Evolutionary conservation across 306 rosid species (phyloP).

Genomic region (Rosa persica): DNA sequence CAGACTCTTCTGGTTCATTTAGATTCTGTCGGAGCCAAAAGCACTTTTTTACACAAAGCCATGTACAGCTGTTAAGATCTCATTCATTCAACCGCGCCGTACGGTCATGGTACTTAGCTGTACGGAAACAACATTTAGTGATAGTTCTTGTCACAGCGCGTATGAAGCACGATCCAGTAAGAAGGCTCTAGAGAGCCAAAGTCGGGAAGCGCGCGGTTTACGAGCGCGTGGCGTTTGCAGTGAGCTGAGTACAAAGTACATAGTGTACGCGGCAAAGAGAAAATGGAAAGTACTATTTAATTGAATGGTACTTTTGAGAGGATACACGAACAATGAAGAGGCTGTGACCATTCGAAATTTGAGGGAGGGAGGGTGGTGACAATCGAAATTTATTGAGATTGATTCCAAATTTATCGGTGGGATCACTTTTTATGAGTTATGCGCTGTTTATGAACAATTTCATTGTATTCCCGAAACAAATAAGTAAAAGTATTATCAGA

Average conservation of each 20-base stretch:
- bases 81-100: background rate
- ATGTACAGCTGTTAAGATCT: background rate
- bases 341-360: no score
- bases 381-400: no score
- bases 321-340: no score
- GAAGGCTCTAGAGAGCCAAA: background rate
- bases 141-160: background rate
- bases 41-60: background rate
- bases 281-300: no score
- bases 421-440: no score
- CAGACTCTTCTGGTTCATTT: background rate
- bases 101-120: background rate
- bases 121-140: background rate
- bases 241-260: background rate
- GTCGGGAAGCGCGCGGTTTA: background rate
- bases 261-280: no score
- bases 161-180: background rate
- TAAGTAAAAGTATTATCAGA: no score
- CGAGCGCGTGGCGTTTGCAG: background rate
- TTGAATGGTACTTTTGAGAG: no score
- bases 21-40: background rate
- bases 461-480: no score
- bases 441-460: no score
- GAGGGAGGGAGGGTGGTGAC: no score
- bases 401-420: no score